Percentiles rank a stretch among this genome's conserved stretches.
Conservation (phyloP, 208 protist genomes). For the Trypanosoma congolense region DNA sequence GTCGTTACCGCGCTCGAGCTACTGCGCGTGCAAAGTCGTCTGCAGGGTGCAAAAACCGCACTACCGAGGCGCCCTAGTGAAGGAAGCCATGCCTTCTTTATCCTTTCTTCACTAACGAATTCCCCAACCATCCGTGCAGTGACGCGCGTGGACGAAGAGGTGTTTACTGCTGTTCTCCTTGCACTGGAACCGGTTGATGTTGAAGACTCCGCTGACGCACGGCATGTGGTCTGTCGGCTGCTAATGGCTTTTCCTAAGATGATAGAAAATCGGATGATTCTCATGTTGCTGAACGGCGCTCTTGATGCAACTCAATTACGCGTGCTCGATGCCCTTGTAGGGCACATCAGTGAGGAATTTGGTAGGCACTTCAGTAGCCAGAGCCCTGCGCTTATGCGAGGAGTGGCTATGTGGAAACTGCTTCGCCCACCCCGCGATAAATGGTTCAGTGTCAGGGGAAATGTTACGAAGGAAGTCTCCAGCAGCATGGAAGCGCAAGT, state of each 20-base stretch:
- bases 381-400: slow-evolving; percentile 13
- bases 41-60: slow-evolving; percentile 5
- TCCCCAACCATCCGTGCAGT: slow-evolving; percentile 13
- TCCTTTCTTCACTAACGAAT: slow-evolving; percentile 17
- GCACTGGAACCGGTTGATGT: slow-evolving; percentile 16
- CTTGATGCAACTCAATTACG: slow-evolving; percentile 9
- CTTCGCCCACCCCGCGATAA: slow-evolving; percentile 2
- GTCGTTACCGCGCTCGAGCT: slow-evolving; percentile 14
- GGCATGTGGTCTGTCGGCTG: slow-evolving; percentile 9
- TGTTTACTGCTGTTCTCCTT: slow-evolving; percentile 13
- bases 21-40: slow-evolving; percentile 18
- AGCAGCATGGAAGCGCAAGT: background rate
- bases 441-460: background rate
- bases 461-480: background rate
- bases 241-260: slow-evolving; percentile 25
- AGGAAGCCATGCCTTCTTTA: slow-evolving; percentile 11
- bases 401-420: slow-evolving; percentile 11
- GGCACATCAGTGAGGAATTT: background rate
- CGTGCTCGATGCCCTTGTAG: slow-evolving; percentile 16
- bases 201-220: background rate
- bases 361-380: background rate
- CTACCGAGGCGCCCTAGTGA: background rate
- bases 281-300: slow-evolving; percentile 1
- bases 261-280: slow-evolving; percentile 13
- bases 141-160: slow-evolving; percentile 9